phyloP scores from a whole-genome alignment of 2,329 filamentous ascomycete genomes.

The Hypoxylon sp. region DNA sequence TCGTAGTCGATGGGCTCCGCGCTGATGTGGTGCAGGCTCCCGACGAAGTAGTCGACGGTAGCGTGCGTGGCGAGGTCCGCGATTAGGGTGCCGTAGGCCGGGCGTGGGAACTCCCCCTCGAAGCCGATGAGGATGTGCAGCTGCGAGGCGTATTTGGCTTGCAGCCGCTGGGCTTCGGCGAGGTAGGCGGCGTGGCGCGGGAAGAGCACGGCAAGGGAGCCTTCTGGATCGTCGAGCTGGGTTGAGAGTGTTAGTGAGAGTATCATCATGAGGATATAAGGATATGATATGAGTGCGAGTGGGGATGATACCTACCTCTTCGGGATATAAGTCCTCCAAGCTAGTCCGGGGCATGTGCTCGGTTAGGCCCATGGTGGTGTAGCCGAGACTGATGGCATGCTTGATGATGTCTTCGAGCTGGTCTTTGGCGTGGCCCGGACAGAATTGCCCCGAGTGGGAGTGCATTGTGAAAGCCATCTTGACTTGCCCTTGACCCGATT shows the following conservation, averaged over 20 bases:
- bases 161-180: conserved; percentile 78
- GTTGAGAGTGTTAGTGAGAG: conserved; percentile 41
- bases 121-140: conserved; percentile 90
- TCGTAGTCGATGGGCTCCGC: conserved; percentile 92
- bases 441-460: conserved; percentile 98
- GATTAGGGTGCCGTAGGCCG: conserved; percentile 70
- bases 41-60: conserved; percentile 88
- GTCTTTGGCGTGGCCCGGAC: conserved; percentile 87
- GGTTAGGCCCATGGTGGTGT: conserved; percentile 86
- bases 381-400: conserved; percentile 80
- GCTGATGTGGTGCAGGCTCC: conserved; percentile 90
- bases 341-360: conserved; percentile 92
- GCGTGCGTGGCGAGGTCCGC: conserved; percentile 68
- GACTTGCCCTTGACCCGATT: conserved; percentile 60
- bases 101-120: conserved; percentile 91
- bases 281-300: conserved; percentile 11
- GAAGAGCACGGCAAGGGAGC: conserved; percentile 61
- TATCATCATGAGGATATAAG: background rate
- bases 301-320: conserved; percentile 73
- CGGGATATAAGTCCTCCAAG: conserved; percentile 85
- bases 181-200: conserved; percentile 78
- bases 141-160: conserved; percentile 72
- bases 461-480: conserved; percentile 97
- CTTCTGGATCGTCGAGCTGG: conserved; percentile 63
- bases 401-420: conserved; percentile 85